Percentiles rank a stretch among this genome's conserved stretches.
Evolutionary conservation across 345 rosid genomes (phyloP).

Genomic region (Eucalyptus sideroxylon): DNA sequence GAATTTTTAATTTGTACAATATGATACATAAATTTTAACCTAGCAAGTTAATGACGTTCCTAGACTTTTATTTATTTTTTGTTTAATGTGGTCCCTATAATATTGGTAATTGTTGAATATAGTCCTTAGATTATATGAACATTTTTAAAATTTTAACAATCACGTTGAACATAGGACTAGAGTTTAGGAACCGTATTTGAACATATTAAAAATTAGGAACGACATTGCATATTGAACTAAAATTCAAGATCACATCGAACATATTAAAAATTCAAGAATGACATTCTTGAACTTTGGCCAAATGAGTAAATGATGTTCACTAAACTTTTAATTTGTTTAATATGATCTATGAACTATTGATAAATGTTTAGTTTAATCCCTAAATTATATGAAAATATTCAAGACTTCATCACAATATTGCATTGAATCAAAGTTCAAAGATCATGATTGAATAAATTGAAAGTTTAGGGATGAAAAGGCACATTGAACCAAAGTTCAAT

Average conservation of each 20-base stretch:
- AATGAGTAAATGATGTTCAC: background rate
- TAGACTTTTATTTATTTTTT: background rate
- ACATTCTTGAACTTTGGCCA: background rate
- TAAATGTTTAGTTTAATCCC: background rate
- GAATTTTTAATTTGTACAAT: background rate
- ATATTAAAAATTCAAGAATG: background rate
- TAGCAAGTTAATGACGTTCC: background rate
- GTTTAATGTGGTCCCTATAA: accelerated
- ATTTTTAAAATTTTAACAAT: background rate
- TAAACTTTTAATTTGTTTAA: background rate
- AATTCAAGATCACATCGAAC: background rate
- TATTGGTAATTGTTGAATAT: background rate
- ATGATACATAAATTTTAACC: background rate
- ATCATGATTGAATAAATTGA: background rate
- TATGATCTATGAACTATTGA: background rate
- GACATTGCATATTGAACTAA: background rate
- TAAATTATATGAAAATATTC: background rate
- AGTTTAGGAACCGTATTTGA: background rate
- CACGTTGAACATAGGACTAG: background rate
- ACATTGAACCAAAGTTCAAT: background rate
- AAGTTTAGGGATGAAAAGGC: background rate
- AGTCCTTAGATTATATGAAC: background rate
- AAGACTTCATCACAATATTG: background rate
- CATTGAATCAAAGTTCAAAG: background rate
- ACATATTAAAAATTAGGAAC: accelerated